Percentiles rank a stretch among this genome's conserved stretches.
Evolutionary conservation across 2,329 filamentous ascomycete species (phyloP).

Genomic region (Alternaria triticina): DNA sequence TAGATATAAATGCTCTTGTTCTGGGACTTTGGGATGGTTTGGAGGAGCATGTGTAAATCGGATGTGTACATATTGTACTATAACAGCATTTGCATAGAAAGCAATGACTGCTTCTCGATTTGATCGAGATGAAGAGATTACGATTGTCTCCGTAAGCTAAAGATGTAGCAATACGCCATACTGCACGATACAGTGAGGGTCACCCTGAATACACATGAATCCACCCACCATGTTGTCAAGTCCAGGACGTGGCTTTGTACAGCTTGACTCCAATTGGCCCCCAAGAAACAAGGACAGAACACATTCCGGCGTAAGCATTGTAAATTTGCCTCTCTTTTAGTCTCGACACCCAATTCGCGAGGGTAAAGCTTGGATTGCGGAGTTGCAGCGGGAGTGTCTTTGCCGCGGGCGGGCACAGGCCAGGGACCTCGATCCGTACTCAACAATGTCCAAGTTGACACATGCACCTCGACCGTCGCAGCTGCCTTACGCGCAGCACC

Average conservation of each 20-base stretch:
- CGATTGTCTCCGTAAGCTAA: background rate
- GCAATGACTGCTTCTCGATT: background rate
- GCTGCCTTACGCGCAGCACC: background rate
- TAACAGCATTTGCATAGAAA: background rate
- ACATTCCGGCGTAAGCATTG: background rate
- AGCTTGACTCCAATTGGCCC: background rate
- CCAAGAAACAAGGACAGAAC: background rate
- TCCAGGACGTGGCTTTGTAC: background rate
- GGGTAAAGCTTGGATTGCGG: conserved; percentile 1
- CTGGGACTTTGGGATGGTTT: background rate
- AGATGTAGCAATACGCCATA: background rate
- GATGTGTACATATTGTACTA: conserved; percentile 5
- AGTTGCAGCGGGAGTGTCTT: conserved; percentile 7
- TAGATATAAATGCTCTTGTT: conserved; percentile 48
- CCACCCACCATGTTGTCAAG: background rate
- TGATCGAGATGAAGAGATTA: background rate
- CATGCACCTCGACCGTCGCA: conserved; percentile 5
- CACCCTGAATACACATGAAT: background rate
- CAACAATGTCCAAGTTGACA: conserved; percentile 14
- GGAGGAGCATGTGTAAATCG: background rate
- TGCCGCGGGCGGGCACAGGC: conserved; percentile 8
- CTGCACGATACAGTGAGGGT: background rate
- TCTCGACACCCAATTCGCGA: background rate
- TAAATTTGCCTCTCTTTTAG: background rate
- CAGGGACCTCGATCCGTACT: conserved; percentile 3